A percentile compares a stretch with the other conserved stretches of the same genome.
phyloP scores from a whole-genome alignment of 2,329 filamentous ascomycete species.

The Colletotrichum salicis region DNA sequence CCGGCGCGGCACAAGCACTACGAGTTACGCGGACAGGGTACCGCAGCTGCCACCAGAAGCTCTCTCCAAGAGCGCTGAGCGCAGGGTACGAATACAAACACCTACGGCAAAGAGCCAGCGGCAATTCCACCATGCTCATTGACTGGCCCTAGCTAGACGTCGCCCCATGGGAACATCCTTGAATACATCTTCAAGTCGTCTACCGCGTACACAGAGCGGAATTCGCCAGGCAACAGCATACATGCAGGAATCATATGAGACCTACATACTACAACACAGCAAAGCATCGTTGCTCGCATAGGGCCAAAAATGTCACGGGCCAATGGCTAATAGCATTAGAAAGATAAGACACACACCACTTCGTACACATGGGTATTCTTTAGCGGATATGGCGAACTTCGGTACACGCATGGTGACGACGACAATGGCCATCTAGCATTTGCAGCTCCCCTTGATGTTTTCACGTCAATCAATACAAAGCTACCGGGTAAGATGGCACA shows the following conservation, averaged over 20 bases:
- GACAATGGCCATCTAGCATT: not conserved
- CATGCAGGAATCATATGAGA: conserved; percentile 30
- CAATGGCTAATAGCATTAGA: not conserved
- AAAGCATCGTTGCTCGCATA: not conserved
- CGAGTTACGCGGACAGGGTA: conserved; percentile 27
- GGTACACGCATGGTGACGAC: conserved; percentile 18
- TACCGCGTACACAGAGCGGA: not conserved
- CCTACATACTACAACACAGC: not conserved
- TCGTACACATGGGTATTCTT: not conserved
- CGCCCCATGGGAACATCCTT: conserved; percentile 17
- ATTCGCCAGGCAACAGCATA: conserved; percentile 25
- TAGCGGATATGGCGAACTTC: not conserved
- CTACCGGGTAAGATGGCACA: conserved; percentile 14
- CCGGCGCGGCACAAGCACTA: conserved; percentile 14
- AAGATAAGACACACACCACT: not conserved
- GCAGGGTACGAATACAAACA: not conserved
- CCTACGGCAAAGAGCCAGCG: not conserved
- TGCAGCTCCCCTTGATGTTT: not conserved
- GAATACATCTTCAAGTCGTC: conserved; percentile 4
- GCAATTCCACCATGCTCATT: not conserved
- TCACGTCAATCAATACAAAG: not conserved
- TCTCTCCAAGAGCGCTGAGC: not conserved
- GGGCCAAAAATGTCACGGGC: not conserved
- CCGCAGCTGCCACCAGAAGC: conserved; percentile 14
- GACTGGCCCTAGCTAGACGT: not conserved